Percentiles rank a stretch among this genome's conserved stretches.
These are phyloP conservation scores for Tremella yokohamensis DNA, from an alignment of 768 basidiomycete genomes.

Conservation along the genomic window DNA sequence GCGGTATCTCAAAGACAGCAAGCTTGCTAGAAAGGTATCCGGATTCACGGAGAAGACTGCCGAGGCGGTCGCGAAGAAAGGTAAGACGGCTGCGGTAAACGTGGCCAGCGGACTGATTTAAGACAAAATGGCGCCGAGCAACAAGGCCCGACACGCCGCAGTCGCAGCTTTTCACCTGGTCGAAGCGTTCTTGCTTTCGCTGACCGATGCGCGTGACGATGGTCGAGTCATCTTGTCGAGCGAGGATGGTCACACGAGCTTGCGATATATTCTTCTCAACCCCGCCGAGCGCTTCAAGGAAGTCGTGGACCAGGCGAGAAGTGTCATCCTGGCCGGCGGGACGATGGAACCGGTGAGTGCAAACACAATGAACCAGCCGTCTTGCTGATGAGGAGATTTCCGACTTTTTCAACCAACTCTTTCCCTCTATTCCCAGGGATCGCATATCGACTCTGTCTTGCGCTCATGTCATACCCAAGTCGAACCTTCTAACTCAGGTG, in stretches of 20 bases:
- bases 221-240: slow-evolving; percentile 68
- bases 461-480: slow-evolving; percentile 80
- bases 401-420: slow-evolving; percentile 79
- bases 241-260: slow-evolving; percentile 54
- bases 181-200: slow-evolving; percentile 70
- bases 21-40: slow-evolving; percentile 64
- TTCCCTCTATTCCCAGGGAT: slow-evolving; percentile 62
- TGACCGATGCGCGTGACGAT: slow-evolving; percentile 77
- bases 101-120: slow-evolving; percentile 4
- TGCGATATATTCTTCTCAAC: slow-evolving; percentile 90
- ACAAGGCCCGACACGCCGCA: slow-evolving; percentile 45
- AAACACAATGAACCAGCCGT: not conserved
- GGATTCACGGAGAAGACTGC: slow-evolving; percentile 69
- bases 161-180: slow-evolving; percentile 75
- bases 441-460: slow-evolving; percentile 80
- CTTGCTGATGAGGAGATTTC: slow-evolving; percentile 60
- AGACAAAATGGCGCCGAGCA: slow-evolving; percentile 9
- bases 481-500: slow-evolving; percentile 72
- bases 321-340: slow-evolving; percentile 89
- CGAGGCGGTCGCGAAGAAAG: slow-evolving; percentile 52
- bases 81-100: slow-evolving; percentile 7
- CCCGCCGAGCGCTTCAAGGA: slow-evolving; percentile 80
- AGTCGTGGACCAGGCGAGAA: slow-evolving; percentile 73
- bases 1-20: slow-evolving; percentile 74
- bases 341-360: slow-evolving; percentile 91